Evolutionary conservation across 2,329 filamentous ascomycete genomes (phyloP), one percentile per base, ranked within the genome.

Genomic region (Coleophoma cylindrospora): DNA sequence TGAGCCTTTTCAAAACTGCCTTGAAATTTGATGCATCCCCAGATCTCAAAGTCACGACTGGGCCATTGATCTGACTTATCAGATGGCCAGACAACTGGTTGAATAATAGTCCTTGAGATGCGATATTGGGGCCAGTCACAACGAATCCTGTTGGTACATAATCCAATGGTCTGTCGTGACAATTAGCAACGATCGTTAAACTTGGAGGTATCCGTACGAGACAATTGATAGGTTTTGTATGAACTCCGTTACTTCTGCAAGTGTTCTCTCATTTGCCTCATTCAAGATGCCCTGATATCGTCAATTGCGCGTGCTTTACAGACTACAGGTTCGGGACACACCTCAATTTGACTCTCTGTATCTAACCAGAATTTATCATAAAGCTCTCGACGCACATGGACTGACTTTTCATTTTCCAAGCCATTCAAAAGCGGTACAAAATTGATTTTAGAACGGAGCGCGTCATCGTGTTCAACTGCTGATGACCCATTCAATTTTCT

Each of bases 51-150:
- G 82, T 72, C 6, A 89, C 80, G 56, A 89, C 83, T 45, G 74
- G 75, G 45, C 81, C 80, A 15, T 70, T 61, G 22, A 69, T 65
- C 45, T 74, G 66, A 53, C 65, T 56, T 60, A 70, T 68, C n/a
- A 84, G 68, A n/a, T 69, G 70, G 51, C 80, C 76, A 12, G 80
- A 77, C 11, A 91, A 70, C 64, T 89, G 86, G 51, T 81, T 74
- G 58, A 91, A 91, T n/a, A 91, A 74, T 12, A 87, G 73, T 40
- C 83, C 80, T 64, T 91, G 86, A 2, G 86, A 86, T 34, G 87
- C 84, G 58, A 91, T 86, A 56, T 89, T 90, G 8, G 89, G 86
- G 0, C 89, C 89, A 9, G 87, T 87, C 51, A 89, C 79, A 57
- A 92, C 82, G 57, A 92, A 84, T 2, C 80, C 86, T 8, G 85